Evolutionary conservation across 768 basidiomycete species (phyloP), one percentile per base, ranked within the genome.

Genomic region (Lactarius evosmus): DNA sequence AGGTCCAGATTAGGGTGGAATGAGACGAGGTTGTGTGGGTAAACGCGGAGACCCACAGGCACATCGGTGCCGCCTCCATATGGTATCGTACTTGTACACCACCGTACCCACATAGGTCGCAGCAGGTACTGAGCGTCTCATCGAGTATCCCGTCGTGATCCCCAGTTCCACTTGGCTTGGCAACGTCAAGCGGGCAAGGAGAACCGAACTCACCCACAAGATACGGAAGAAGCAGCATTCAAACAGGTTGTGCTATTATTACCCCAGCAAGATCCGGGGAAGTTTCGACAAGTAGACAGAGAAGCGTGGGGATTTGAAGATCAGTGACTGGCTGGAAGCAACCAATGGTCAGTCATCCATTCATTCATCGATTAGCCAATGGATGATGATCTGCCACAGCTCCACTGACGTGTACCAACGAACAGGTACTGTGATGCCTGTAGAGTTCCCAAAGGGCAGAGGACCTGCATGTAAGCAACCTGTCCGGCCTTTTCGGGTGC

Each of bases 401-500:
- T 22, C 22, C 22, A 46, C 22, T 46, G 44, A 9, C 44, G 38
- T 38, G 38, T 12, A 44, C 41, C 41, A 19, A n/a, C 41, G n/a
- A 25, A 22, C 22, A 49, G 46, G 46, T 49, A 46, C 44, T 22
- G 44, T 22, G 44, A 46, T 46, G 44, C 12, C 44, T 5, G 3
- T 22, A n/a, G n/a, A 22, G n/a, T n/a, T 9, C 8, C 19, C 9
- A 17, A 46, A 49, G 46, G 46, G 46, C 22, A 25, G n/a, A 49
- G 12, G 46, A 49, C n/a, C 19, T 44, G 38, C 4, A 44, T n/a
- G 41, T 44, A 44, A 44, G 41, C 41, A 11, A 44, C 41, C 44
- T 27, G 27, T 53, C 63, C 63, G 63, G 36, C 32, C 34, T 17
- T 41, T 44, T 50, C 63, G 63, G 58, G 46, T 30, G 63, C 46